Evolutionary conservation across 208 protist genomes (phyloP), one percentile per base, ranked within the genome.

Genomic region (Leishmania major): DNA sequence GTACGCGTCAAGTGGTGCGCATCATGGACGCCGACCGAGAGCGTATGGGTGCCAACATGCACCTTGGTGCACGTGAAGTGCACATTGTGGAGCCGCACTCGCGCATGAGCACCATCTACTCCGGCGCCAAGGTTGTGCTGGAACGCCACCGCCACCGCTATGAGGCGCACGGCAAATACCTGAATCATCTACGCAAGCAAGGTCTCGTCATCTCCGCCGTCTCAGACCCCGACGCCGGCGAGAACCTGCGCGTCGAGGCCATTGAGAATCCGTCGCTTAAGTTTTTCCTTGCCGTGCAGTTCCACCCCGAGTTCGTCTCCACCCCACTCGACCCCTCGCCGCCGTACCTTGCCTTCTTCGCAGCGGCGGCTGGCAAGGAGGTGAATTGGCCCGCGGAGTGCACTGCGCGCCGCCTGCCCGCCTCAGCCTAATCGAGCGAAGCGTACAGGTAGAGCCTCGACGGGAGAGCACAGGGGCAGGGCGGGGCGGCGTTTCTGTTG

Each of bases 11-110:
- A 31, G 90, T 99, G 57, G 93, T 99, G 22, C 99, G 95, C 89
- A 99, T 99, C 96, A 99, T 99, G 80, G 99, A 99, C 87, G 89
- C 93, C 28, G 97, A 97, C 73, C 98, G 93, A 60, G 94, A 90
- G 40, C 77, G 95, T 43, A 95, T 99, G 95, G 99, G 99, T 51
- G 99, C 98, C 47, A 99, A 99, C 75, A 99, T 99, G 99, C 97
- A 99, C 83, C 96, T 99, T 11, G 99, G 99, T n/a, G 81, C 89
- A 3, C 95, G 98, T 77, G 79, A 88, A 1, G 97, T 98, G 78
- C 88, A 95, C 88, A 85, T 96, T 76, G 67, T 92, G 22, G 89
- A 95, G 62, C 85, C 88, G 79, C 78, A 89, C 22, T 97, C 90
- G 37, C 86, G 88, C 45, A 91, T 97, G 75, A 75, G 69, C 57